Evolutionary conservation across 2,329 filamentous ascomycete species (phyloP).

Genomic region (Reticulascus tulasneorum): DNA sequence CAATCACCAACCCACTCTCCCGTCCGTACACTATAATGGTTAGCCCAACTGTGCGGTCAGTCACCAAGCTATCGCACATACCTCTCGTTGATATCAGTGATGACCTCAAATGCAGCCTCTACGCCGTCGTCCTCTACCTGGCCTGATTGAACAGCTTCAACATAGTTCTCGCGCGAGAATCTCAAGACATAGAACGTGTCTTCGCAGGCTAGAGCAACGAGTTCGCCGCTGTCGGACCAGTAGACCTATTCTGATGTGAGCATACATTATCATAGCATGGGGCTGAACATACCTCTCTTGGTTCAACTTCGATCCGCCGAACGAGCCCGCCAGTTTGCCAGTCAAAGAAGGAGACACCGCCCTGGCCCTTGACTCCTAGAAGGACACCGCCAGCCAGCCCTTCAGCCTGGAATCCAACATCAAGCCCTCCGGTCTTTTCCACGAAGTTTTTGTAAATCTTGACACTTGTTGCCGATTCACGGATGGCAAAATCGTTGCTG

Average conservation of each 20-base stretch:
- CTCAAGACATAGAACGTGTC: constrained; percentile 93
- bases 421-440: constrained; percentile 81
- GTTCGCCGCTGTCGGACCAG: constrained; percentile 95
- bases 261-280: too few relatives aligned
- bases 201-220: constrained; percentile 89
- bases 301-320: constrained; percentile 81
- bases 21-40: constrained; percentile 66
- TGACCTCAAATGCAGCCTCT: constrained; percentile 91
- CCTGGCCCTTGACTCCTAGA: constrained; percentile 90
- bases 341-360: constrained; percentile 93
- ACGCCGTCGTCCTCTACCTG: constrained; percentile 87
- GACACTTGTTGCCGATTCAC: constrained; percentile 88
- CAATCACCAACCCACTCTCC: constrained; percentile 98
- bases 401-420: constrained; percentile 93
- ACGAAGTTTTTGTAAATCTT: constrained; percentile 98
- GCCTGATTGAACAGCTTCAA: constrained; percentile 76
- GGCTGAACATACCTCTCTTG: constrained; percentile 37
- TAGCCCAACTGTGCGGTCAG: constrained; percentile 14
- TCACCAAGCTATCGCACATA: constrained; percentile 30
- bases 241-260: constrained; percentile 61
- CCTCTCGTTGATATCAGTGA: constrained; percentile 92
- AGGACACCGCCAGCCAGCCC: constrained; percentile 84
- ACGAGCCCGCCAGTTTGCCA: constrained; percentile 89
- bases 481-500: constrained; percentile 96
- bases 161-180: constrained; percentile 84